Conservation (phyloP, 768 basidiomycete genomes). For the Macrolepiota albuminosa region DNA sequence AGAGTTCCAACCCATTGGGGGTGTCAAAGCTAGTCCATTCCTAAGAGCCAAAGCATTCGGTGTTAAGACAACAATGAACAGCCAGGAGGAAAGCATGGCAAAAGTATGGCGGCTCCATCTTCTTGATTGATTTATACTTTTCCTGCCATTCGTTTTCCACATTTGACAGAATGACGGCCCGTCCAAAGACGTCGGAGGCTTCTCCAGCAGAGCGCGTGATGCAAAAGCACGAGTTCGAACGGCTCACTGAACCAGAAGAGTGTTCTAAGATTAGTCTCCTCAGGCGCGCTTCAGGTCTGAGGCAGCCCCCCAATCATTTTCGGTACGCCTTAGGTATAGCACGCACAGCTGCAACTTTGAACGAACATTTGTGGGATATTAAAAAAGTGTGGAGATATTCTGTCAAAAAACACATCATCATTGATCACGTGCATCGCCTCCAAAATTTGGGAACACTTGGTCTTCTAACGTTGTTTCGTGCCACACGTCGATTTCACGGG, state of each 20-base stretch:
- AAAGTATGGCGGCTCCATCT: neutral
- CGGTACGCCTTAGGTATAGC: neutral
- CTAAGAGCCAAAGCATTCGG: constrained; percentile 22
- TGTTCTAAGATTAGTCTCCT: neutral
- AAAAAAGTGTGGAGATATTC: neutral
- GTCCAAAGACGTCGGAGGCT: neutral
- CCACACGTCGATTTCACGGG: neutral
- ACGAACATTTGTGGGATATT: neutral
- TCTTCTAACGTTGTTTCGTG: neutral
- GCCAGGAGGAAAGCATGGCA: constrained; percentile 8
- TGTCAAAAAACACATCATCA: neutral
- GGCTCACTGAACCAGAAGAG: neutral
- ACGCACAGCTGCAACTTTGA: neutral
- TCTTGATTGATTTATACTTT: neutral
- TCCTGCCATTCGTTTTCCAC: neutral
- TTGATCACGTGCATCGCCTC: constrained; percentile 11
- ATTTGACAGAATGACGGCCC: constrained; percentile 5
- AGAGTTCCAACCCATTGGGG: constrained; percentile 46
- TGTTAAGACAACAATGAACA: constrained; percentile 10
- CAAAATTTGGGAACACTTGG: neutral
- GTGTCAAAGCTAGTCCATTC: constrained; percentile 38
- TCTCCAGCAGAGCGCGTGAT: constrained; percentile 3
- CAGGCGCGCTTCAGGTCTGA: neutral
- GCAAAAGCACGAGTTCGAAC: neutral
- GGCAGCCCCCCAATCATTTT: neutral